phyloP scores from a whole-genome alignment of 2,329 filamentous ascomycete species.

The Neonectria hederae region DNA sequence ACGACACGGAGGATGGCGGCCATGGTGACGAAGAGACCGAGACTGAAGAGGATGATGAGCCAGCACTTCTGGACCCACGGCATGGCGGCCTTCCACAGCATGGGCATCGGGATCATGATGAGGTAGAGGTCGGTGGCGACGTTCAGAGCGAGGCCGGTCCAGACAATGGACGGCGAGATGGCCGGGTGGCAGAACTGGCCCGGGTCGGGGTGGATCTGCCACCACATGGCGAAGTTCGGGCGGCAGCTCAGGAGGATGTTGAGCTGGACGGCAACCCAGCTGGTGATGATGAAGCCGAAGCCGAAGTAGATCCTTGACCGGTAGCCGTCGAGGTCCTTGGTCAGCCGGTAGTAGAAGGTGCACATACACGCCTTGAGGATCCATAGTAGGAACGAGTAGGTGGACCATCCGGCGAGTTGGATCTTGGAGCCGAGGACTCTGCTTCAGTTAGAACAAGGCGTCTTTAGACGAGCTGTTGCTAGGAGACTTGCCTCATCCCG shows the following conservation, averaged over 20 bases:
- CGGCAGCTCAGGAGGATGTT: constrained; percentile 62
- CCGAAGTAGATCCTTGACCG: constrained; percentile 59
- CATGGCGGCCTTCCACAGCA: constrained; percentile 54
- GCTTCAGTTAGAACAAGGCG: background rate
- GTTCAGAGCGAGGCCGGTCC: constrained; percentile 62
- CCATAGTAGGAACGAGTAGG: constrained; percentile 64
- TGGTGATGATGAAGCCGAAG: constrained; percentile 58
- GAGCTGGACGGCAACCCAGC: constrained; percentile 59
- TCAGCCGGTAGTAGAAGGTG: constrained; percentile 65
- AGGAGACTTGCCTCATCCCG: constrained; percentile 44
- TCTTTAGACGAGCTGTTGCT: background rate
- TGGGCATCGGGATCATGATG: constrained; percentile 65
- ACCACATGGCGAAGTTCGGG: constrained; percentile 61
- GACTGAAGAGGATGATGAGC: constrained; percentile 51
- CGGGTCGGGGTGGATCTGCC: constrained; percentile 68
- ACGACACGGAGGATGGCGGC: constrained; percentile 50
- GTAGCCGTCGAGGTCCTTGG: constrained; percentile 53
- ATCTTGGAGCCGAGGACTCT: constrained; percentile 66
- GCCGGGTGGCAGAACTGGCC: constrained; percentile 61
- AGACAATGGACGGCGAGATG: constrained; percentile 60
- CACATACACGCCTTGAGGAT: constrained; percentile 65
- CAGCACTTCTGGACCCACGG: constrained; percentile 50
- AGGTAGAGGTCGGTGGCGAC: constrained; percentile 67
- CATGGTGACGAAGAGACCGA: constrained; percentile 53
- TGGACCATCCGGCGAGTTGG: constrained; percentile 64